Conservation (phyloP, 441 rosid genomes). For the Biscutella auriculata region DNA sequence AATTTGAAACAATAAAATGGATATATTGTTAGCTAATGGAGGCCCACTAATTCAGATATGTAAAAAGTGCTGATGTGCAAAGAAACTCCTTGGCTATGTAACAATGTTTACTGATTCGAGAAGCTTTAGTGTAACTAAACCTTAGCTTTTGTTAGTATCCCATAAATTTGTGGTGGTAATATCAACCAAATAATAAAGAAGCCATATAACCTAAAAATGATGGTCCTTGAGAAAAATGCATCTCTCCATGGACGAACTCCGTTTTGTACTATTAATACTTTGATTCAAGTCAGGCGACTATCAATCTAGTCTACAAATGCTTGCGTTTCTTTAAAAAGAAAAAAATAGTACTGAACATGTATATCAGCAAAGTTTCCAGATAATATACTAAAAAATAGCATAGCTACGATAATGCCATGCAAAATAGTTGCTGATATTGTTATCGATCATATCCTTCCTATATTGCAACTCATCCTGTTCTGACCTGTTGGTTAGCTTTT, state of each 20-base stretch:
- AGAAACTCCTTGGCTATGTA: not conserved
- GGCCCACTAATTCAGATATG: not conserved
- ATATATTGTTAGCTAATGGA: not conserved
- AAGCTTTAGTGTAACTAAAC: not conserved
- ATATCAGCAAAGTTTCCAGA: not conserved
- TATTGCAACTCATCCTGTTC: slow-evolving; percentile 66
- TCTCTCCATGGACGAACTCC: not conserved
- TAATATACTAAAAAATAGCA: not conserved
- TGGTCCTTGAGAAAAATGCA: not conserved
- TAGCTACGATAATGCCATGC: slow-evolving; percentile 98
- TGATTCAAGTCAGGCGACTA: not conserved
- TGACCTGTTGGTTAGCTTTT: slow-evolving; percentile 47
- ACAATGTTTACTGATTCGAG: not conserved
- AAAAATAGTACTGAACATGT: not conserved
- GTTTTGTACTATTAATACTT: not conserved
- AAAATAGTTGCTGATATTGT: slow-evolving; percentile 78
- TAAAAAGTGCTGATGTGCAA: not conserved
- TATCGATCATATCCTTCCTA: slow-evolving; percentile 47
- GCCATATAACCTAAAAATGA: not conserved
- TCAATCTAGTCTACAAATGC: not conserved
- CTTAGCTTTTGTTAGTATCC: not conserved
- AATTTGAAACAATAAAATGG: slow-evolving; percentile 2
- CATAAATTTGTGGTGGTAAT: not conserved
- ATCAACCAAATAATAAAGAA: not conserved
- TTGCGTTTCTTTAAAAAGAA: not conserved